A percentile compares a stretch with the other conserved stretches of the same genome.
These are phyloP conservation scores for Pythium aristosporum DNA, from an alignment of 352 stramenopile species.

Conservation along the genomic window DNA sequence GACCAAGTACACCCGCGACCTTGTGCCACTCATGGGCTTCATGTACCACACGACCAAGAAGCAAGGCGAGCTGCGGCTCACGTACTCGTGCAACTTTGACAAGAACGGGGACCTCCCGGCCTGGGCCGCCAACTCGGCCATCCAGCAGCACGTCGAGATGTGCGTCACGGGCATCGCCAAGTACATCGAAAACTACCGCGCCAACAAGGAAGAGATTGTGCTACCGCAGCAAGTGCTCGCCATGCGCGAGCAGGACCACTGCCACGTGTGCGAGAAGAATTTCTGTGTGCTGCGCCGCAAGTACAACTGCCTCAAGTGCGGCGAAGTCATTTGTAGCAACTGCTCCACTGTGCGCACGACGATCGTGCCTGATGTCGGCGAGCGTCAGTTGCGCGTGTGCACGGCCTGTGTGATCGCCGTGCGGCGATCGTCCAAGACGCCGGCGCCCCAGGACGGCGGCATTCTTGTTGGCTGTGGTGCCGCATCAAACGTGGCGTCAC, in stretches of 20 bases:
- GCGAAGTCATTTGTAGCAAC: slow-evolving; percentile 74
- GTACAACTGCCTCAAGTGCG: slow-evolving; percentile 87
- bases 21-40: slow-evolving; percentile 81
- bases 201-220: slow-evolving; percentile 68
- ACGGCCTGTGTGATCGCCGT: slow-evolving; percentile 76
- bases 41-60: slow-evolving; percentile 88
- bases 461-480: not conserved
- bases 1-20: slow-evolving; percentile 63
- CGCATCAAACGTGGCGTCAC: slow-evolving; percentile 11
- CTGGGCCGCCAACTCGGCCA: slow-evolving; percentile 82
- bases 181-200: slow-evolving; percentile 82
- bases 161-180: slow-evolving; percentile 84
- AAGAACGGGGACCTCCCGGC: slow-evolving; percentile 79
- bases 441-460: slow-evolving; percentile 18
- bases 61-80: slow-evolving; percentile 75
- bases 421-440: slow-evolving; percentile 51
- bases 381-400: slow-evolving; percentile 75
- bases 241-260: slow-evolving; percentile 72
- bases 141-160: slow-evolving; percentile 87
- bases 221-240: slow-evolving; percentile 72
- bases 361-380: slow-evolving; percentile 66
- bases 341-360: slow-evolving; percentile 67
- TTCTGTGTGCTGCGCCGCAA: slow-evolving; percentile 69
- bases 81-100: slow-evolving; percentile 87
- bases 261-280: slow-evolving; percentile 70